A percentile compares a stretch with the other conserved stretches of the same genome.
phyloP scores from a whole-genome alignment of 2,329 filamentous ascomycete genomes.

The Sphaerulina vaccinii region DNA sequence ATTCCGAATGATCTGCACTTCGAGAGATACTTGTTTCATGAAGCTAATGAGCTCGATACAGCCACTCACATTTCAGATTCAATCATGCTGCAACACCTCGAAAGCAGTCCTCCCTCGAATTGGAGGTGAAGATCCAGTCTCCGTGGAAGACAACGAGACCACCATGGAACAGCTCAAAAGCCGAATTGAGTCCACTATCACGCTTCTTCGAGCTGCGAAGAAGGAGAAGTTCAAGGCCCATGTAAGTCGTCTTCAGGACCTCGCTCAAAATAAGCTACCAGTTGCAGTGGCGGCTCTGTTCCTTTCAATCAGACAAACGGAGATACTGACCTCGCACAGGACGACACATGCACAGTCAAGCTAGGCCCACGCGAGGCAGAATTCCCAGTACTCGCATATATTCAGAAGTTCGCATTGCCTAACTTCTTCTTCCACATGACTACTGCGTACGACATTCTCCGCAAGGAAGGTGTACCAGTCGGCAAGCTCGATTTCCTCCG shows the following conservation, averaged over 20 bases:
- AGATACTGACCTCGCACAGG: no score
- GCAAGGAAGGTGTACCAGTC: constrained; percentile 60
- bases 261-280: no score
- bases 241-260: constrained; percentile 7
- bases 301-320: no score
- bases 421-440: constrained; percentile 65
- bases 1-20: no score
- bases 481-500: constrained; percentile 60
- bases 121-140: constrained; percentile 39
- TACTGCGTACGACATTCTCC: constrained; percentile 60
- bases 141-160: constrained; percentile 37
- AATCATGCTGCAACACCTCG: constrained; percentile 44
- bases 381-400: constrained; percentile 47
- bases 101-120: constrained; percentile 39
- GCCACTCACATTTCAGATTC: constrained; percentile 52
- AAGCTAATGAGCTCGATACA: no score
- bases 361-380: constrained; percentile 23
- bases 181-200: constrained; percentile 50
- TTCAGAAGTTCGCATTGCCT: constrained; percentile 52
- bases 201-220: constrained; percentile 48
- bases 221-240: constrained; percentile 43
- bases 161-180: constrained; percentile 52
- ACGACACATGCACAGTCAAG: neutral
- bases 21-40: no score
- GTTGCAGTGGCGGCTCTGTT: no score